phyloP scores from a whole-genome alignment of 345 rosid species.

The Linum lewisii region DNA sequence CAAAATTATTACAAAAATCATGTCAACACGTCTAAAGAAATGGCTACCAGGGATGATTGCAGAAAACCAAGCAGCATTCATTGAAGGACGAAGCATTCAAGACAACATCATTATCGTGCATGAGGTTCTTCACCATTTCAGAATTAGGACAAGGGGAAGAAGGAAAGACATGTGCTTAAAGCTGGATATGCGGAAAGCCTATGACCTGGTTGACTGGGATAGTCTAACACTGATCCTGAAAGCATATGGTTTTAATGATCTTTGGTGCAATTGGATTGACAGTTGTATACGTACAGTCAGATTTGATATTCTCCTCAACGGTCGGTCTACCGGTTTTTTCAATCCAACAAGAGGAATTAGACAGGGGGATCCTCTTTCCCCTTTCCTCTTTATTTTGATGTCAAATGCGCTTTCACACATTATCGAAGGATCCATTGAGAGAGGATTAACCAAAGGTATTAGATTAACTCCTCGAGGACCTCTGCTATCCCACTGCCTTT shows the following conservation, averaged over 20 bases:
- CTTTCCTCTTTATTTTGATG: no score
- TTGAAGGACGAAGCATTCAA: background rate
- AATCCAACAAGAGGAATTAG: background rate
- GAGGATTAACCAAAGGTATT: background rate
- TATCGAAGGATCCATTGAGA: background rate
- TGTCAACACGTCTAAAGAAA: background rate
- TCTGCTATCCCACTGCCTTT: background rate
- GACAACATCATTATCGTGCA: background rate
- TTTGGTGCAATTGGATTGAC: background rate
- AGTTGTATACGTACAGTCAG: background rate
- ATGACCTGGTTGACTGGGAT: background rate
- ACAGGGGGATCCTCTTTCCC: background rate
- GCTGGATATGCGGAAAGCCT: background rate
- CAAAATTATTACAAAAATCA: background rate
- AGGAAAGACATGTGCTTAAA: background rate
- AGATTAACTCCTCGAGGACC: no score
- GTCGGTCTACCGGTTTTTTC: background rate
- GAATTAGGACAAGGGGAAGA: no score
- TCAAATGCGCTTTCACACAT: no score
- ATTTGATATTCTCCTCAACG: background rate
- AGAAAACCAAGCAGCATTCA: no score
- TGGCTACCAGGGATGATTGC: background rate
- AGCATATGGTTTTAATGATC: background rate
- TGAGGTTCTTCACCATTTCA: background rate
- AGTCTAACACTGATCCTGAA: background rate